Evolutionary conservation across 2,329 filamentous ascomycete species (phyloP), one percentile per base, ranked within the genome.

Genomic region (Reticulascus tulasneorum): DNA sequence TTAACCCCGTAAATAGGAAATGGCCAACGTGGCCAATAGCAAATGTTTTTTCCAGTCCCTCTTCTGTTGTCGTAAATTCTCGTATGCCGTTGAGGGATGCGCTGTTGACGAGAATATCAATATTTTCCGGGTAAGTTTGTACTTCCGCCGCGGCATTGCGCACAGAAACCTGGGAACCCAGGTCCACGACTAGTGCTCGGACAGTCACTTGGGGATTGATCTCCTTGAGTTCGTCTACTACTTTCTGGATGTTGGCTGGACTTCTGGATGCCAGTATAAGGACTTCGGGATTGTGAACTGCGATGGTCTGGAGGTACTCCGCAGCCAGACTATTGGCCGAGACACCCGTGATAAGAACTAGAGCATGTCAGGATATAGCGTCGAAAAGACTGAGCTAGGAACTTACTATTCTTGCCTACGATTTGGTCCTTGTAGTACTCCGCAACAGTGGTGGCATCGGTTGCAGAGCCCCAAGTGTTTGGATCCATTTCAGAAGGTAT

Each of bases 241-340:
- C 62, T 4, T 58, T 51, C 13, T 61, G 48, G 2, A 63, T 42
- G 38, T 71, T 74, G 13, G 54, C 35, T 6, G 48, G 33, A 28
- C 52, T 67, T 41, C 71, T 69, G 17, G 66, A 64, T 7, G 59
- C 66, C 15, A 71, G 62, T 32, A 69, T 65, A 35, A 75, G 62
- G 18, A 64, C 50, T 4, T 50, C 42, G 1, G 69, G 66, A 2
- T 56, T 48, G 22, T 59, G 60, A 9, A 56, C 49, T n/a, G 69
- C 66, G 25, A 72, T 52, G 30, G 56, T 45, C 15, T 52, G 35
- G 29, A 58, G 52, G 35, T 64, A 66, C 11, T 44, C 37, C 17
- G 56, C 54, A 15, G 65, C 64, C 15, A 69, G 49, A 19, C 59
- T 51, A 28, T 54, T 52, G 7, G 58, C 59, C 3, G 62, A 59